Evolutionary conservation across 2,329 filamentous ascomycete species (phyloP), one percentile per base, ranked within the genome.

Genomic region (Colletotrichum sp.): DNA sequence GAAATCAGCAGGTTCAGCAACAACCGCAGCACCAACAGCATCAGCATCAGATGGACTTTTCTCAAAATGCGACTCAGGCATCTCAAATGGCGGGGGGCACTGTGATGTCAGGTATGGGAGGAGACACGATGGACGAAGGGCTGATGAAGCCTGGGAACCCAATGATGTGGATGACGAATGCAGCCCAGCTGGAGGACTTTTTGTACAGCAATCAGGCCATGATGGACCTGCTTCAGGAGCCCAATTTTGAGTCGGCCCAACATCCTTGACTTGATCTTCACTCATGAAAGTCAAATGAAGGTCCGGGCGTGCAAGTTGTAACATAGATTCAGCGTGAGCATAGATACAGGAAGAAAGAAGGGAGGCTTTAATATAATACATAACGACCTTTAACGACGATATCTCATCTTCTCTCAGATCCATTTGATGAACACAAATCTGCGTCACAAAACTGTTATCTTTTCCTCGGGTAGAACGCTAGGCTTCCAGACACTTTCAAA

Each of bases 131-230:
- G 32, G 49, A 69, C 3, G 71, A 71, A 7, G 65, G 55, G 7
- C 32, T 64, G 57, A 69, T 60, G 66, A 69, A 64, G 26, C 63
- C 76, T 2, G 77, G 77, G 1, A 81, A 80, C 34, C 80, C 81
- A 5, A 79, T 80, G 78, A 77, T 84, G 76, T 85, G 84, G 84
- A 84, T 85, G 83, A 81, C 83, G 7, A 85, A 83, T 52, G 83
- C 83, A 9, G 78, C 82, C 10, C 82, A 85, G 69, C 79, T 86
- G 6, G 83, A 84, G 21, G 84, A 85, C 59, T 86, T 84, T 80
- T 83, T 86, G 39, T 85, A 84, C 74, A 84, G 80, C 63, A 85
- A 85, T 59, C 79, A 84, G 75, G 82, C 85, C 73, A 85, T 86
- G 81, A 83, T 85, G 80, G 81, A 81, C 16, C 70, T 85, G 24